These are phyloP conservation scores for Nitzschia sp. DNA, from an alignment of 108 stramenopile genomes.

Conservation along the genomic window DNA sequence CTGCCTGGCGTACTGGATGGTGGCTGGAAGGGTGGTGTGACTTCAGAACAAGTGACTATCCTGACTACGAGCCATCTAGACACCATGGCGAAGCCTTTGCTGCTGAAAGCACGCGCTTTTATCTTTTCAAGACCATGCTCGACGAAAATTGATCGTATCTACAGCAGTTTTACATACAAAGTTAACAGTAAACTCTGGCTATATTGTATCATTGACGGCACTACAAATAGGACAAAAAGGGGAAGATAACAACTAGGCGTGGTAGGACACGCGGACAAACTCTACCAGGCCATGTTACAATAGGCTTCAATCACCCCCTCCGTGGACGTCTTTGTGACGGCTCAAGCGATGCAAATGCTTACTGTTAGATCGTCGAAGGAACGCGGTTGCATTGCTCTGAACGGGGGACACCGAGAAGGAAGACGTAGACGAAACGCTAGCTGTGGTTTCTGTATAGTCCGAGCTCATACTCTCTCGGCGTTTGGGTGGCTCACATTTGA, in stretches of 20 bases:
- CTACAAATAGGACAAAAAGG: no score
- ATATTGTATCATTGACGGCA: no score
- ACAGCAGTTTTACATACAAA: neutral
- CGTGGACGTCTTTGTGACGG: neutral
- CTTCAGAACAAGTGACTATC: constrained; percentile 1
- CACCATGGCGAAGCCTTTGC: constrained; percentile 14
- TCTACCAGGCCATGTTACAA: no score
- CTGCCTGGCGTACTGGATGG: constrained; percentile 25
- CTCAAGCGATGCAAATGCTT: neutral
- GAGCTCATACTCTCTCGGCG: neutral
- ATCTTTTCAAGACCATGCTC: constrained; percentile 13
- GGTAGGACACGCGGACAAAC: no score
- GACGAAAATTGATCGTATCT: no score
- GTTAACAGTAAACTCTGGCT: neutral
- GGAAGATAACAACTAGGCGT: no score
- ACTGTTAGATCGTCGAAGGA: neutral
- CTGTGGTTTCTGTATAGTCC: neutral
- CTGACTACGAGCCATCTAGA: constrained; percentile 9
- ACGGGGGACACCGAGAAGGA: neutral
- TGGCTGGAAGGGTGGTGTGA: constrained; percentile 5
- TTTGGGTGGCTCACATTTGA: neutral
- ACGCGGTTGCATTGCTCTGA: neutral
- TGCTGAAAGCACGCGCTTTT: constrained; percentile 9
- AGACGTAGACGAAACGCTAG: neutral
- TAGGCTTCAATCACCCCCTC: neutral